Evolutionary conservation across 2,329 filamentous ascomycete genomes (phyloP).

Genomic region (Talaromyces marneffei): DNA sequence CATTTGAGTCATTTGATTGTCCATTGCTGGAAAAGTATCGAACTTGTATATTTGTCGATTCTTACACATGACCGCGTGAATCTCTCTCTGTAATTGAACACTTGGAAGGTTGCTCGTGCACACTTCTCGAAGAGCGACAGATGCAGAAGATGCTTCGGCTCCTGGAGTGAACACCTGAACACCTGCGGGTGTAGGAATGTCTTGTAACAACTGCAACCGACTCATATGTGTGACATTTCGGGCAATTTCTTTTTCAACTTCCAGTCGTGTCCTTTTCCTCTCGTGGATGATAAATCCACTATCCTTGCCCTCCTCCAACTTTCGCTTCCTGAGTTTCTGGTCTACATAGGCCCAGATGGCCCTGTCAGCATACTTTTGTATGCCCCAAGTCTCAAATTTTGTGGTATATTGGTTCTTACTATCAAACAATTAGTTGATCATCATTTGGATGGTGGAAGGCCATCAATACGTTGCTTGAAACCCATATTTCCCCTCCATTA

Average conservation of each 20-base stretch:
- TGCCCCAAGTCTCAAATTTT: neutral
- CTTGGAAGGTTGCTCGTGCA: slow-evolving; percentile 5
- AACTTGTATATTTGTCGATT: neutral
- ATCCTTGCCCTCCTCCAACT: slow-evolving; percentile 1
- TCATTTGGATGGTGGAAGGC: neutral
- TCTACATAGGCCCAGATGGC: neutral
- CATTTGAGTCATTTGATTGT: neutral
- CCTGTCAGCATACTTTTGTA: slow-evolving; percentile 1
- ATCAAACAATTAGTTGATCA: neutral
- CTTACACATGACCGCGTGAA: neutral
- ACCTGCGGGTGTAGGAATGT: slow-evolving; percentile 9
- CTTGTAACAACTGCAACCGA: neutral
- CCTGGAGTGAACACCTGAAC: slow-evolving; percentile 7
- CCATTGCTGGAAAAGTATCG: neutral
- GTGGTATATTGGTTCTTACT: slow-evolving; percentile 6
- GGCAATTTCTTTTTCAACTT: neutral
- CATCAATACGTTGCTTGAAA: slow-evolving; percentile 7
- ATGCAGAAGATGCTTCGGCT: neutral
- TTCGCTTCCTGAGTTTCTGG: slow-evolving; percentile 5
- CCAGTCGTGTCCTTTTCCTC: neutral
- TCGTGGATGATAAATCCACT: neutral
- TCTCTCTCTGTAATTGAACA: neutral
- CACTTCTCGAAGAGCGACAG: neutral
- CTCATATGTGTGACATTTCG: slow-evolving; percentile 7
- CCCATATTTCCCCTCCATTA: slow-evolving; percentile 1